Evolutionary conservation across 352 stramenopile genomes (phyloP).

Genomic region (Globisporangium okanoganense): DNA sequence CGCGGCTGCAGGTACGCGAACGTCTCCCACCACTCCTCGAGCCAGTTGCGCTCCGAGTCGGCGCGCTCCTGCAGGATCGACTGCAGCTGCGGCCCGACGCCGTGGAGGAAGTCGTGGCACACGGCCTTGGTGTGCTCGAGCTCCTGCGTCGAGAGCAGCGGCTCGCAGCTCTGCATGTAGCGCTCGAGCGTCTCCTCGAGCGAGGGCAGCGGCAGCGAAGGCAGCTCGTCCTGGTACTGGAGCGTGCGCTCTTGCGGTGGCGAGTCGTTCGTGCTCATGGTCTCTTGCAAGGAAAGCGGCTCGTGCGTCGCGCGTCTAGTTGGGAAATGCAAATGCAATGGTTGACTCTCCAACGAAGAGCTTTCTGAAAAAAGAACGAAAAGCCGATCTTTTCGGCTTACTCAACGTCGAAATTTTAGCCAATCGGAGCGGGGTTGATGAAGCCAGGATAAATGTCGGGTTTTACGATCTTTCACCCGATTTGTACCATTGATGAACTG

Average conservation of each 20-base stretch:
- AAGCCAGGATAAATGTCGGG: neutral
- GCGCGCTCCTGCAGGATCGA: constrained; percentile 82
- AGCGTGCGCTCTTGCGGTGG: constrained; percentile 52
- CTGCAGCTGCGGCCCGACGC: constrained; percentile 90
- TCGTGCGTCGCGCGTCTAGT: neutral
- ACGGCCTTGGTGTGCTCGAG: constrained; percentile 90
- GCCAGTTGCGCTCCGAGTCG: constrained; percentile 83
- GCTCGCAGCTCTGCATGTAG: constrained; percentile 92
- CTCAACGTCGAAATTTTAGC: neutral
- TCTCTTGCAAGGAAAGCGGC: neutral
- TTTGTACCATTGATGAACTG: too few relatives aligned
- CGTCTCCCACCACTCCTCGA: constrained; percentile 97
- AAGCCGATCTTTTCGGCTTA: constrained; percentile 2
- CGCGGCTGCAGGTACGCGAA: constrained; percentile 94
- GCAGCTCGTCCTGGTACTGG: constrained; percentile 86
- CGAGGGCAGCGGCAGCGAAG: constrained; percentile 90
- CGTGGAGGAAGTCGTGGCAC: constrained; percentile 87
- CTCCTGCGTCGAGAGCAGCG: constrained; percentile 83
- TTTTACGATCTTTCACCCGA: too few relatives aligned
- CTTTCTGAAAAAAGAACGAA: neutral
- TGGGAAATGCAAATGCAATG: neutral
- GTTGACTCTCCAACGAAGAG: neutral
- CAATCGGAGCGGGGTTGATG: neutral
- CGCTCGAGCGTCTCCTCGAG: constrained; percentile 92
- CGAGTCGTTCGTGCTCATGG: constrained; percentile 6